Percentiles rank a stretch among this genome's conserved stretches.
phyloP scores from a whole-genome alignment of 257 asterid genomes.

The Echites panduratus region DNA sequence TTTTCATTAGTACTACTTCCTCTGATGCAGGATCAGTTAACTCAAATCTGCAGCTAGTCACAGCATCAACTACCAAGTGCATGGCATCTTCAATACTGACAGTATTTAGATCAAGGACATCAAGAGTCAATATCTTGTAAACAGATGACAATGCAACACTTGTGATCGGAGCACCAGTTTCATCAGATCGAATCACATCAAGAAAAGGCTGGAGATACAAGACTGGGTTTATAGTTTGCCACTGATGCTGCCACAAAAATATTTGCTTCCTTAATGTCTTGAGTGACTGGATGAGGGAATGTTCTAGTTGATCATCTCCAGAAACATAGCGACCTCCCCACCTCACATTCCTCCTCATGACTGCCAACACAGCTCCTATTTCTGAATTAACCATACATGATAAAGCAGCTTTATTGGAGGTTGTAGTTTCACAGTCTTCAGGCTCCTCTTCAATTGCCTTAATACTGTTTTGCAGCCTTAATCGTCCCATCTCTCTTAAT shows the following conservation, averaged over 20 bases:
- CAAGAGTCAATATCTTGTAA: constrained; percentile 84
- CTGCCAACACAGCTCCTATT: constrained; percentile 90
- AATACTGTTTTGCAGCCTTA: constrained; percentile 74
- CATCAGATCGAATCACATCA: constrained; percentile 89
- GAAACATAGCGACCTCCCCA: constrained; percentile 98
- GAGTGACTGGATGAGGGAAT: constrained; percentile 84
- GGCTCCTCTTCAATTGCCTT: constrained; percentile 94
- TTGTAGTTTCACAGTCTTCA: constrained; percentile 66
- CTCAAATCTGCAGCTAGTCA: constrained; percentile 96
- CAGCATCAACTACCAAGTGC: constrained; percentile 90
- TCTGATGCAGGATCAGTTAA: constrained; percentile 96
- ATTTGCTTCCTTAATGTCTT: constrained; percentile 74
- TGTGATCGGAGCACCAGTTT: constrained; percentile 93
- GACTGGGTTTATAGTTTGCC: constrained; percentile 73
- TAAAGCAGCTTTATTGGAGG: constrained; percentile 59
- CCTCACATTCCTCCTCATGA: constrained; percentile 96
- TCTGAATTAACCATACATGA: constrained; percentile 84
- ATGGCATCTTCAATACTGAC: constrained; percentile 74
- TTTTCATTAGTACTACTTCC: constrained; percentile 90
- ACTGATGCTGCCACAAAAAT: constrained; percentile 74
- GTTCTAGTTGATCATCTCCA: constrained; percentile 95
- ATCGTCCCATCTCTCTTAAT: constrained; percentile 59
- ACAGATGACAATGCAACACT: constrained; percentile 87
- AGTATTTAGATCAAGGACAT: constrained; percentile 67
- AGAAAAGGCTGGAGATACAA: constrained; percentile 94